Evolutionary conservation across 1,284 basidiomycete genomes (phyloP), one percentile per base, ranked within the genome.

Genomic region (Sphagnurus paluster): DNA sequence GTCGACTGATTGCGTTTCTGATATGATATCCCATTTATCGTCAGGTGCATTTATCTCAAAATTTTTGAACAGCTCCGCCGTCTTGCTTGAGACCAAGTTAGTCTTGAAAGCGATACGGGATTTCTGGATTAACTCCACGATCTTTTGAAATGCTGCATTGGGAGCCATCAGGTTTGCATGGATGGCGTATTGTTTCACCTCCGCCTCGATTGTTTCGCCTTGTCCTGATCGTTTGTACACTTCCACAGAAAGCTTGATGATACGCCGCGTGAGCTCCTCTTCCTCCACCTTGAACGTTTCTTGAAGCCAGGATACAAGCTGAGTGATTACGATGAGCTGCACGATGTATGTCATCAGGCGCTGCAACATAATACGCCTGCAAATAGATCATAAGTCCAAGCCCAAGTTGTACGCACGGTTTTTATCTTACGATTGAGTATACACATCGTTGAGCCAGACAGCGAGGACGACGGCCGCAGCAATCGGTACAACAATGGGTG

Each of bases 401-500:
- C 2, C 16, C 21, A 11, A 4, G 19, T 9, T 5, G 5, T 14
- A 21, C 13, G 28, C 25, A 13, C 17, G n/a, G 16, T 5, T 10
- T 2, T n/a, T n/a, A n/a, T 52, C 49, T 48, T 42, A 60, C 55
- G 56, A 55, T 44, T 56, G 49, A 16, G 49, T 46, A 41, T 60
- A 52, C 2, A 50, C 37, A 10, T 56, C 46, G 24, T 55, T 53
- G 0, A 54, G 52, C 64, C 53, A 66, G 42, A 43, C 56, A 6
- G 52, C 59, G 6, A 60, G 30, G 4, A 58, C 57, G 14, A 57
- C 13, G 8, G 45, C 29, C n/a, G 54, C 57, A 19, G 52, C 52
- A 24, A 63, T 57, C 13, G 62, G 57, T 20, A 63, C 40, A 8
- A 60, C 57, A 36, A 65, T 55, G 6, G 56, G 60, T 6, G 50